Base-by-base conservation (phyloP, 768 basidiomycete species). In the Hebeloma cylindrosporum region DNA sequence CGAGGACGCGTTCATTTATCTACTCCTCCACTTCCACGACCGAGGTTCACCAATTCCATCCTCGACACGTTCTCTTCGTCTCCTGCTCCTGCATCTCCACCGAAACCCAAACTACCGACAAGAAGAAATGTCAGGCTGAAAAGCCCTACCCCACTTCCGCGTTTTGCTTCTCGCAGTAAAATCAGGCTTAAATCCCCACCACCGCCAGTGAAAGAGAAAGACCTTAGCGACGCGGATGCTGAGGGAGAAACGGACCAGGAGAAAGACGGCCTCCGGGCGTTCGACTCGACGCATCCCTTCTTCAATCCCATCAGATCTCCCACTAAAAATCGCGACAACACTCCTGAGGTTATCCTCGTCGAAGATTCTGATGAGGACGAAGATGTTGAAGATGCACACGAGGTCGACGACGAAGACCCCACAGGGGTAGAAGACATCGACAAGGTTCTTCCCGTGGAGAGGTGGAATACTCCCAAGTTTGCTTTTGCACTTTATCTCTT, bases 1-100 rank as follows among this genome's bases (percentile, higher is more conserved):
- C 64, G 66, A 16, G 80, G 79, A 17, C 63, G 68, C 21, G 68
- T 72, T 14, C 62, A 63, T 34, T 62, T 77, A 9, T 55, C 63
- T 6, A 62, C 63, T 6, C 44, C 54, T 7, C 57, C 59, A 11
- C 46, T 60, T 0, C 61, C 60, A 1, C 50, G 53, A 1, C 58
- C 54, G 1, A 30, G 54, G 8, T 60, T 62, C 48, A 43, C 57
- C 3, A 49, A 48, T 13, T 47, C 53, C 2, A 50, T 50, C 18
- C 27, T 42, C 18, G 35, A 46, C n/a, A 40, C 27, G 2, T n/a
- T 42, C 5, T 41, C 48, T 27, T 30, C 30, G 7, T 22, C 43
- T 25, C 13, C 48, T 22, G 9, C 31, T 18, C 10, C 40, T 26
- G 25, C 31, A 34, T 10, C 17, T 35, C 13, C 28, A 11, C 17